Evolutionary conservation across 192 early-diverging fungal genomes (phyloP).

Genomic region (Globomyces pollinis-pini): DNA sequence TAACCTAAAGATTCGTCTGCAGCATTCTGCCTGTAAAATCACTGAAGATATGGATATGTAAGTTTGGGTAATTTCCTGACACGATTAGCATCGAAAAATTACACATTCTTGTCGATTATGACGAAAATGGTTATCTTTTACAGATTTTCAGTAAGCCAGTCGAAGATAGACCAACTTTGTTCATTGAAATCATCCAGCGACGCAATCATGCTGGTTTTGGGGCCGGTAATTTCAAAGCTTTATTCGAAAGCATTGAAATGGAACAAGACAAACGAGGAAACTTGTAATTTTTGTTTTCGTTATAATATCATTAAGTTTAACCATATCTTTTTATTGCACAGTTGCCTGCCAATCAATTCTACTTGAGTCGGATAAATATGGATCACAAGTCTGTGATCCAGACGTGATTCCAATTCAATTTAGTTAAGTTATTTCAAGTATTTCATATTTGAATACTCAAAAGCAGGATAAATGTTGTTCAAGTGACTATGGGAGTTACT

Average conservation of each 20-base stretch:
- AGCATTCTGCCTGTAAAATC: constrained; percentile 62
- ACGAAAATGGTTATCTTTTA: constrained; percentile 91
- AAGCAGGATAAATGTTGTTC: too few relatives aligned
- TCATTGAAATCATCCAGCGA: constrained; percentile 96
- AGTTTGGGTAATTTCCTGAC: too few relatives aligned
- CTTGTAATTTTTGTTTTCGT: constrained; percentile 6
- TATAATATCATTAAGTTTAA: neutral
- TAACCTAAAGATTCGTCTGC: constrained; percentile 65
- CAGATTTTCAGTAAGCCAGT: constrained; percentile 86
- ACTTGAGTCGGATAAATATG: too few relatives aligned
- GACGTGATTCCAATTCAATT: too few relatives aligned
- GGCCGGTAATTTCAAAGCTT: constrained; percentile 95
- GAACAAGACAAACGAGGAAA: constrained; percentile 87
- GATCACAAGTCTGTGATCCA: too few relatives aligned
- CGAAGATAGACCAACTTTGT: constrained; percentile 93
- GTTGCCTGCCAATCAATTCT: too few relatives aligned
- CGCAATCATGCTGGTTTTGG: constrained; percentile 83
- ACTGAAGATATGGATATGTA: constrained; percentile 72
- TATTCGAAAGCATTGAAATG: constrained; percentile 91
- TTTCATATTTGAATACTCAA: too few relatives aligned
- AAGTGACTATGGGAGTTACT: too few relatives aligned
- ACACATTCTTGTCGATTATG: constrained; percentile 91
- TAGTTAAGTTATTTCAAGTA: too few relatives aligned
- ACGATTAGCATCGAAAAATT: constrained; percentile 81
- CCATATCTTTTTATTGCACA: too few relatives aligned